Base-by-base conservation (phyloP, 345 rosid genomes). In the Turritis glabra region DNA sequence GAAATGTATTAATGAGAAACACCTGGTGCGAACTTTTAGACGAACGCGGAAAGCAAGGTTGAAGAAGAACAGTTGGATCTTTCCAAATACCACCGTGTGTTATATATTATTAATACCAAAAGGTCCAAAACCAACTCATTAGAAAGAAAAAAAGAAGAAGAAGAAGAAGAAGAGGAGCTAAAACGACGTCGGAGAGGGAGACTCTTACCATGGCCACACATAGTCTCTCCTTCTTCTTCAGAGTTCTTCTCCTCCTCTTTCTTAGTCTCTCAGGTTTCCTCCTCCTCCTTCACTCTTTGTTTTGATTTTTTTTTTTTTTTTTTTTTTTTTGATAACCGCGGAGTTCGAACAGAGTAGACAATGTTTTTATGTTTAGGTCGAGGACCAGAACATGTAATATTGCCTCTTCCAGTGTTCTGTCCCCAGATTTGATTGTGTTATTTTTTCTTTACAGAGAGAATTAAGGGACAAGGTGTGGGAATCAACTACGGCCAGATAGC, bases 401-500 rank as follows among this genome's bases (percentile, higher is more conserved):
- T n/a, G n/a, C n/a, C n/a, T n/a, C n/a, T n/a, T n/a, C n/a, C n/a
- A n/a, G n/a, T n/a, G n/a, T 57, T 57, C 6, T 6, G 41, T 14
- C 5, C 22, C 30, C 4, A 12, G 6, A 58, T 35, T 35, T 0
- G 41, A 37, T 59, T 62, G 23, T 1, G 64, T 27, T 35, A 9
- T 25, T 26, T 50, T 25, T 14, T 7, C 21, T 53, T 9, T 10
- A 14, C 15, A 69, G 56, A 30, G 10, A 19, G 7, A 22, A n/a
- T 60, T 12, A 23, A 30, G 25, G 64, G 75, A 1, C 79, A 68
- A 63, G 84, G 87, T 35, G 67, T 94, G 13, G 98, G 98, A 69
- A 95, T 95, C 38, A 95, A 95, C 85, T 95, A 95, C 43, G 98
- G 99, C 0, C 97, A 92, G 76, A 85, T 90, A 3, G 99, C 90